phyloP scores from a whole-genome alignment of 441 rosid genomes.

The Eutrema salsugineum region DNA sequence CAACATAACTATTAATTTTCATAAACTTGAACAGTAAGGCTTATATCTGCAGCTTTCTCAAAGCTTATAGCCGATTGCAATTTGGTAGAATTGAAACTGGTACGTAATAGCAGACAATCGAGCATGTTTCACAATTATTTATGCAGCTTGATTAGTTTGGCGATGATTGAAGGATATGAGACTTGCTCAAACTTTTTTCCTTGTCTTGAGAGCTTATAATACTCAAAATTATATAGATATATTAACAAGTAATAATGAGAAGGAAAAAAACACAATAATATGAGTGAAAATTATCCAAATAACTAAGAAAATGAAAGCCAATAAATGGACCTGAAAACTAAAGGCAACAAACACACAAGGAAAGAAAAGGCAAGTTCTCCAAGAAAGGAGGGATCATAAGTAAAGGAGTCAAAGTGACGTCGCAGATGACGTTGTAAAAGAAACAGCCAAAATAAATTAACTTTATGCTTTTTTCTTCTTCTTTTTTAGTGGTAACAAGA shows the following conservation, averaged over 20 bases:
- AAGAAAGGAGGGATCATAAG: not conserved
- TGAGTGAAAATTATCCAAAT: not conserved
- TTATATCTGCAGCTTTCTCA: too few relatives aligned
- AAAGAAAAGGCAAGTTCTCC: not conserved
- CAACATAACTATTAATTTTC: too few relatives aligned
- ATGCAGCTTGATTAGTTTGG: too few relatives aligned
- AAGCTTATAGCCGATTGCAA: too few relatives aligned
- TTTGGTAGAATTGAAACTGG: too few relatives aligned
- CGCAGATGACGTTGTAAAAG: slow-evolving; percentile 16
- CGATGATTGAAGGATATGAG: too few relatives aligned
- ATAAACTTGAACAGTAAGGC: too few relatives aligned
- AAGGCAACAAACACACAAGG: not conserved
- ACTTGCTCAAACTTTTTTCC: not conserved
- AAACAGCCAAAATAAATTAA: slow-evolving; percentile 6
- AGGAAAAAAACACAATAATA: not conserved
- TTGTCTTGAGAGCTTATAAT: too few relatives aligned
- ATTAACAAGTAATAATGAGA: not conserved
- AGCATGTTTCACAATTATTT: too few relatives aligned
- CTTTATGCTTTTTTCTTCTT: not conserved
- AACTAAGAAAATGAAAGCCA: not conserved
- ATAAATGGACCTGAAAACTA: not conserved
- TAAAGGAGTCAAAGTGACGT: not conserved
- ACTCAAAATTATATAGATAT: not conserved
- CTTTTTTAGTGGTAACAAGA: not conserved
- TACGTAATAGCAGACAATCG: not conserved